Evolutionary conservation across 805 yeast genomes (phyloP).

Genomic region (Myxozyma melibiosi): DNA sequence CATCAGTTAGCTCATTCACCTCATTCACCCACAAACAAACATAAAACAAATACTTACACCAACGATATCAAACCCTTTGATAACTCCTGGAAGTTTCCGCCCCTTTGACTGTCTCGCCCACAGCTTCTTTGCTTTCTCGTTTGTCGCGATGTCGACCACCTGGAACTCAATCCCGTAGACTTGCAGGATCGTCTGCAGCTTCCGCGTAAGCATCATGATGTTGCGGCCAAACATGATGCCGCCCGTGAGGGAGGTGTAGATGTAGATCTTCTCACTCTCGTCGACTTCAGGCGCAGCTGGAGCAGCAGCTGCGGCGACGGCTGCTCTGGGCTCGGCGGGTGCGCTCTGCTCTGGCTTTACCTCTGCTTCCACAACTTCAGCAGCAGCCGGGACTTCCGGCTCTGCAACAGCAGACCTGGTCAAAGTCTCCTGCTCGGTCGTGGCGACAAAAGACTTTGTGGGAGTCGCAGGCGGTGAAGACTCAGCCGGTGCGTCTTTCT

Average conservation of each 20-base stretch:
- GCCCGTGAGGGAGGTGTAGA: constrained; percentile 85
- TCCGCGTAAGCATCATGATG: constrained; percentile 73
- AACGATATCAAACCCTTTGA: constrained; percentile 78
- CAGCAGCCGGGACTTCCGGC: neutral
- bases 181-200: constrained; percentile 69
- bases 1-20: neutral
- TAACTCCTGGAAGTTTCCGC: constrained; percentile 78
- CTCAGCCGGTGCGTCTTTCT: neutral
- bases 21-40: neutral
- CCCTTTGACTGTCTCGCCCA: constrained; percentile 80
- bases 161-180: constrained; percentile 72
- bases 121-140: constrained; percentile 77
- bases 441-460: no score
- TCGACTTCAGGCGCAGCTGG: constrained; percentile 1
- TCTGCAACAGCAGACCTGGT: neutral
- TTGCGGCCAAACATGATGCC: constrained; percentile 61
- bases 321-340: neutral
- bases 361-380: neutral
- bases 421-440: neutral
- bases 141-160: constrained; percentile 81
- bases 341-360: neutral
- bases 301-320: neutral
- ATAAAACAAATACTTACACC: constrained; percentile 50
- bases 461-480: neutral
- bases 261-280: constrained; percentile 49